These are phyloP conservation scores for Galeopsis tetrahit DNA, from an alignment of 257 asterid species.

Conservation along the genomic window DNA sequence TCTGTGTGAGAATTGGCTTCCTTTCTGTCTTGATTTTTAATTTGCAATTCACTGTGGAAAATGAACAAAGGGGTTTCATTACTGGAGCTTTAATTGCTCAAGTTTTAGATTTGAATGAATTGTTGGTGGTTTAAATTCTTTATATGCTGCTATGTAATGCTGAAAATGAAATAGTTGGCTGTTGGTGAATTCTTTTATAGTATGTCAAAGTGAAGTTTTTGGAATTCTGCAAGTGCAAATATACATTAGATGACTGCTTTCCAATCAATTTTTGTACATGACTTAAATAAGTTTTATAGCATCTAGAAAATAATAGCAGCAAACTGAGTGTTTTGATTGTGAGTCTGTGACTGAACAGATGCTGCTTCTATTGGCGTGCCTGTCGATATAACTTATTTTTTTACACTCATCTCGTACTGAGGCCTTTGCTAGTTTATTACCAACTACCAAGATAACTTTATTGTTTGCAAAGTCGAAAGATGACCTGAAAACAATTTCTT, in stretches of 20 bases:
- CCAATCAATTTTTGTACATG: not conserved
- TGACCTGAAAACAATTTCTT: not conserved
- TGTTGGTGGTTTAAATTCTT: not conserved
- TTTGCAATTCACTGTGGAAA: conserved; percentile 14
- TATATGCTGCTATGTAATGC: not conserved
- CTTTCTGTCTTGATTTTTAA: conserved; percentile 17
- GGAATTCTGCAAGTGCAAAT: conserved; percentile 2
- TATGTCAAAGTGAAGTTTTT: not conserved
- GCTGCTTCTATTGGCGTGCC: conserved; percentile 6
- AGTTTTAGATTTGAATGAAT: conserved; percentile 12
- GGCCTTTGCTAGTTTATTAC: conserved; percentile 1
- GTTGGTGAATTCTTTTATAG: not conserved
- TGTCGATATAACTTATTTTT: not conserved
- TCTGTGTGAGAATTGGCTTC: not conserved
- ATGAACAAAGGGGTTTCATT: not conserved
- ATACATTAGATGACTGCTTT: conserved; percentile 17
- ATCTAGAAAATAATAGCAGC: not conserved
- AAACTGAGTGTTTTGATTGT: conserved; percentile 4
- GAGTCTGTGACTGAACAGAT: not conserved
- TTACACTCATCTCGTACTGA: conserved; percentile 1
- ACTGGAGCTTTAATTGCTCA: not conserved
- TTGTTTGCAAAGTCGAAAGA: conserved; percentile 1
- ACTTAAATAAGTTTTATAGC: not conserved
- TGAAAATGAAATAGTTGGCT: not conserved
- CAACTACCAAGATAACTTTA: not conserved